Evolutionary conservation across 108 stramenopile species (phyloP), one percentile per base, ranked within the genome.

Genomic region (Skeletonema costatum): DNA sequence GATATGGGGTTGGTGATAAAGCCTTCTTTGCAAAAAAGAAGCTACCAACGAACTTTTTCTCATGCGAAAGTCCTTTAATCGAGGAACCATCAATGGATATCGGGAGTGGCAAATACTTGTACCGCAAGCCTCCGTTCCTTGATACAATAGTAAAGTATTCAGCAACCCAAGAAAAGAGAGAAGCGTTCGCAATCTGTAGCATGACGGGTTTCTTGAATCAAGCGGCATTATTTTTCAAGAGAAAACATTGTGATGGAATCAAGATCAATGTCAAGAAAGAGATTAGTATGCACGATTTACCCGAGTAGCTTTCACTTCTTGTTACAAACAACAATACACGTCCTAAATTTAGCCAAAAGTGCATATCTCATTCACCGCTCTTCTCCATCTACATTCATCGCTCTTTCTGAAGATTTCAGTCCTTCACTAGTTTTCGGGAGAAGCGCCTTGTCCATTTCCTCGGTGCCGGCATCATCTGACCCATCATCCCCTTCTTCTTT

Each of bases 1-100:
- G 81, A 1, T 85, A 80, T 48, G 64, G 50, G 29, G 39, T 88
- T 29, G 87, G 85, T 25, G 51, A 71, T 29, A 63, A 32, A 51
- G 71, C 72, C 70, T 80, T 81, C 59, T 78, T 83, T 73, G 50
- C 63, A 51, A 87, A 87, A 73, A 84, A 82, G 63, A 79, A 83
- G 12, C 44, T 85, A 21, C 75, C 76, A 29, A 33, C 77, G 53
- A 46, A 78, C 76, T 39, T 87, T 74, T 70, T 87, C 77, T 65
- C 61, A 42, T 81, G 65, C 53, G 70, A 70, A 53, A 25, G 58
- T 8, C 11, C 69, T 61, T 11, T 76, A 10, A 11, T 62, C 7
- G 32, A 48, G 29, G 69, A 69, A 48, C 59, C 59, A 31, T 10
- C 13, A 39, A 32, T 32, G 42, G 64, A 78, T 35, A 58, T 71